Evolutionary conservation across 495 filamentous ascomycete genomes (phyloP).

Genomic region (Aspergillus heteromorphus): DNA sequence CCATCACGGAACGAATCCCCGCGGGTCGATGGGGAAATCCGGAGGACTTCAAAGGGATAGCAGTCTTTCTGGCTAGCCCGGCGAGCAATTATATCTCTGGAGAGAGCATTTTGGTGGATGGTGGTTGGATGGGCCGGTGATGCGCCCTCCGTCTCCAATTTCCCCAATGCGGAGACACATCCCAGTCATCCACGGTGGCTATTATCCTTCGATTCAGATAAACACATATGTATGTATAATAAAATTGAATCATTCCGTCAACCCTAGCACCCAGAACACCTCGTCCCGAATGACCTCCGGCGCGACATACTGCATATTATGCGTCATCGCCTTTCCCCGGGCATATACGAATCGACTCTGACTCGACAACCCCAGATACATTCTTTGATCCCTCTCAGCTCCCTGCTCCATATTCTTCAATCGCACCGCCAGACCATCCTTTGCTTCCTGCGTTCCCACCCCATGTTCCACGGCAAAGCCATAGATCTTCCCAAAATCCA

Average conservation of each 20-base stretch:
- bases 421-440: neutral
- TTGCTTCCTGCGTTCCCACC: neutral
- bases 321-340: neutral
- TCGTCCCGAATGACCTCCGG: neutral
- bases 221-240: no score
- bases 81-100: constrained; percentile 74
- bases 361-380: neutral
- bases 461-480: neutral
- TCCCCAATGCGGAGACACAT: no score
- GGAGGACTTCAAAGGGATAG: constrained; percentile 35
- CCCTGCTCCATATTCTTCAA: neutral
- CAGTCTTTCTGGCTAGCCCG: constrained; percentile 36
- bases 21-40: constrained; percentile 58
- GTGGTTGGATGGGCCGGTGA: constrained; percentile 84
- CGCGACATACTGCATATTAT: neutral
- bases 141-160: no score
- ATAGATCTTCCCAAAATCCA: neutral
- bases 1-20: constrained; percentile 61
- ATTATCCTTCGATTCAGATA: no score
- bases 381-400: neutral
- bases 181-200: no score
- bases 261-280: neutral
- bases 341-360: neutral
- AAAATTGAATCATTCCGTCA: no score
- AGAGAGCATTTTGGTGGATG: constrained; percentile 73